Percentiles rank a stretch among this genome's conserved stretches.
Evolutionary conservation across 345 rosid species (phyloP).

Genomic region (Cochlearia excelsa): DNA sequence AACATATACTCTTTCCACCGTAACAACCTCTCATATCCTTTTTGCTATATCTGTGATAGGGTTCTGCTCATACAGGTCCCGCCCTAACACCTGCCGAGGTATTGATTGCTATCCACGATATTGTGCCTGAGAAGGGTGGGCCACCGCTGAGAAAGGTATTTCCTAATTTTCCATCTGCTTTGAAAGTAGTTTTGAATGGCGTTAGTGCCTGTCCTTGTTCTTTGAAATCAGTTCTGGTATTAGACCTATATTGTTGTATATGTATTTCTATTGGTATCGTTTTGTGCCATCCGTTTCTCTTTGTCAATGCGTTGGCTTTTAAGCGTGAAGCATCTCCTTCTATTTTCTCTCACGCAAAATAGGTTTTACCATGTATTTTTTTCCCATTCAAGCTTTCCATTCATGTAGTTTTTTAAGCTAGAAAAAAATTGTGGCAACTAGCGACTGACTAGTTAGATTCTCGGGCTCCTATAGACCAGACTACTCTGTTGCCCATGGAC

Average conservation of each 20-base stretch:
- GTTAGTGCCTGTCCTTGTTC: conserved; percentile 20
- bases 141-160: conserved; percentile 79
- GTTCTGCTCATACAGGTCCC: conserved; percentile 98
- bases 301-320: too few species aligned
- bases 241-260: conserved; percentile 13
- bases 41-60: conserved; percentile 51
- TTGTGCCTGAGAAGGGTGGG: conserved; percentile 82
- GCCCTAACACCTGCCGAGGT: conserved; percentile 98
- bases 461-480: conserved; percentile 4
- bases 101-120: conserved; percentile 87
- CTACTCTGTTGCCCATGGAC: conserved; percentile 1
- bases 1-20: conserved; percentile 12
- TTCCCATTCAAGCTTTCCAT: conserved; percentile 6
- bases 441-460: conserved; percentile 22
- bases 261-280: neutral
- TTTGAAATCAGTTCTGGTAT: conserved; percentile 22
- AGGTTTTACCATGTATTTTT: neutral
- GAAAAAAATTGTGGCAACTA: conserved; percentile 6
- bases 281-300: neutral
- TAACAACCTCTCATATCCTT: conserved; percentile 14
- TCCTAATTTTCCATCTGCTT: conserved; percentile 19
- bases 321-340: conserved; percentile 8
- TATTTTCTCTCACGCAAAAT: conserved; percentile 6
- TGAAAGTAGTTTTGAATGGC: conserved; percentile 22
- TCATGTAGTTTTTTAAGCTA: neutral